phyloP scores from a whole-genome alignment of 164 flowering plant species.

The Annona cherimola region DNA sequence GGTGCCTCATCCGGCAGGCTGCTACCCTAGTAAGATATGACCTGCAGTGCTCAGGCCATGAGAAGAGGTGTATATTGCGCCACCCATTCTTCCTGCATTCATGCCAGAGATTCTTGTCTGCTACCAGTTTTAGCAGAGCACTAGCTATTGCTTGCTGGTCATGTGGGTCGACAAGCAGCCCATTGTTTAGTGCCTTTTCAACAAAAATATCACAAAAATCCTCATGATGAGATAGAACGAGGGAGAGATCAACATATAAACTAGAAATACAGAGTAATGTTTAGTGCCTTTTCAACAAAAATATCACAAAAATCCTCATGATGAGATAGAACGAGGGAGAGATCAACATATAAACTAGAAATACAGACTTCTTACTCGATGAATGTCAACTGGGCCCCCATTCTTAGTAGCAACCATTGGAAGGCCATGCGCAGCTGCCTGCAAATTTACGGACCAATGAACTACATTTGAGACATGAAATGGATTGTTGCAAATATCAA shows the following conservation, averaged over 20 bases:
- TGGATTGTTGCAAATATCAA: neutral
- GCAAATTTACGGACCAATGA: conserved; percentile 13
- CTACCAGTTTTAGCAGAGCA: conserved; percentile 78
- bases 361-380: conserved; percentile 42
- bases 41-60: conserved; percentile 98
- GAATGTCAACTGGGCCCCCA: conserved; percentile 98
- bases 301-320: neutral
- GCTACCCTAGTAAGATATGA: conserved; percentile 92
- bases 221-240: neutral
- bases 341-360: neutral
- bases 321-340: neutral
- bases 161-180: conserved; percentile 91
- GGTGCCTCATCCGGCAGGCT: conserved; percentile 85
- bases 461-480: conserved; percentile 3
- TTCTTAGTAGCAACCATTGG: conserved; percentile 98
- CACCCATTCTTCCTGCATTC: conserved; percentile 83
- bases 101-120: conserved; percentile 85
- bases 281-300: conserved; percentile 45
- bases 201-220: neutral
- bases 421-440: conserved; percentile 98
- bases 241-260: neutral
- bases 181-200: conserved; percentile 74
- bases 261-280: conserved; percentile 83
- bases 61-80: conserved; percentile 87
- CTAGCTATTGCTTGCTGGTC: conserved; percentile 71